Base-by-base conservation (phyloP, 164 flowering plant species). In the Taxillus chinensis region DNA sequence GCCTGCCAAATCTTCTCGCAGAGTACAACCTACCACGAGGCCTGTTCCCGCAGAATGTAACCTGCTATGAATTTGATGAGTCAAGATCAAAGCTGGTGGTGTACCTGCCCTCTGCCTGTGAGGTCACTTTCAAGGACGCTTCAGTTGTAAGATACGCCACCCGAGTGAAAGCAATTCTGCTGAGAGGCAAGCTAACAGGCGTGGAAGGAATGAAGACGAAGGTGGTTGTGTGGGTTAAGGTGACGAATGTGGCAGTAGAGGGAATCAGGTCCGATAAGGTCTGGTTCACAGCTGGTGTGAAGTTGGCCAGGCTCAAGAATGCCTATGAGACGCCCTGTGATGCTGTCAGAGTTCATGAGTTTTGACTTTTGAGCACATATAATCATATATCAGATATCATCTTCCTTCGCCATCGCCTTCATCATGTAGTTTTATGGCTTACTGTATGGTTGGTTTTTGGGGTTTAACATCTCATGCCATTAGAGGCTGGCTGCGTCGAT, bases 191-290 rank as follows among this genome's bases (percentile, higher is more conserved):
- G 79, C 88, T 93, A 17, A 68, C 76, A 0, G 77, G 82, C 45
- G 77, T 93, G 27, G 98, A 93, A 64, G 98, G 97, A 64, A 86
- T 93, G 95, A 93, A 93, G 75, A 93, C 95, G 3, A 93, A 88
- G 71, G 83, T 85, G 48, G 70, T 93, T 39, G 87, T 93, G 8
- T 93, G 98, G 98, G 96, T 90, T 39, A 90, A 88, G 73, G 90
- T 93, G 55, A 88, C 89, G 16, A 77, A 64, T 37, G 76, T 93
- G 17, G 65, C 81, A 7, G 81, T 90, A 5, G 98, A 92, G 61
- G 70, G 89, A 70, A 75, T 71, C 75, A 92, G 80, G 73, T 85
- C 89, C 39, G 98, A 93, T 65, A 90, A 93, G 71, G 80, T 93
- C 3, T 85, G 86, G 78, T 86, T 93, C 68, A 83, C 84, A 1